Conservation (phyloP, 768 basidiomycete species). For the Pleurotus platypus region DNA sequence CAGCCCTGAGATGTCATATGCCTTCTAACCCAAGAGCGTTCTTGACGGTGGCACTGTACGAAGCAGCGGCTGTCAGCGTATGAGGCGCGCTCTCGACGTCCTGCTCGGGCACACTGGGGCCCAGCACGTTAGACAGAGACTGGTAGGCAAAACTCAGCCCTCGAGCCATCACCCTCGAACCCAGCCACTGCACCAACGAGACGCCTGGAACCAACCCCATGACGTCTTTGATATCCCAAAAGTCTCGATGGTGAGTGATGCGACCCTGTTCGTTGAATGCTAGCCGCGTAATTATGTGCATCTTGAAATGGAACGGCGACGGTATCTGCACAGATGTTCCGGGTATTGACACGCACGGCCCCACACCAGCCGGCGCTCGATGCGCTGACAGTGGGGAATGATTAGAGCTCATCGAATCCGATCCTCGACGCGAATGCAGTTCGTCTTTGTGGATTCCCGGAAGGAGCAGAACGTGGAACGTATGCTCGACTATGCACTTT, state of each 20-base stretch:
- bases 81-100: conserved; percentile 6
- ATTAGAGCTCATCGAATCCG: conserved; percentile 26
- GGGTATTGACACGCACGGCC: conserved; percentile 53
- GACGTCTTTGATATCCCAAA: conserved; percentile 80
- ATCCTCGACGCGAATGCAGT: conserved; percentile 37
- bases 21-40: conserved; percentile 20
- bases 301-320: conserved; percentile 70
- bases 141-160: conserved; percentile 45
- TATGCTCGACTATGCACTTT: conserved; percentile 76
- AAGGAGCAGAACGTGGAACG: conserved; percentile 70
- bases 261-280: conserved; percentile 81
- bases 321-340: conserved; percentile 56
- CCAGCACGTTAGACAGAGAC: conserved; percentile 12
- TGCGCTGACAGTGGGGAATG: conserved; percentile 21
- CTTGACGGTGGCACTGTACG: conserved; percentile 13
- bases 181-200: conserved; percentile 65
- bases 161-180: conserved; percentile 56
- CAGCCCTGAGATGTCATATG: conserved; percentile 9
- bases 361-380: conserved; percentile 25
- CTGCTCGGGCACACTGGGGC: conserved; percentile 14
- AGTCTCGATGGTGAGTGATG: conserved; percentile 75
- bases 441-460: conserved; percentile 64
- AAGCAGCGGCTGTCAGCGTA: conserved; percentile 14
- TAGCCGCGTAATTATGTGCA: conserved; percentile 69
- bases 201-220: conserved; percentile 70